Conservation (phyloP, 176 grass and related monocot genomes). For the Oryza punctata region DNA sequence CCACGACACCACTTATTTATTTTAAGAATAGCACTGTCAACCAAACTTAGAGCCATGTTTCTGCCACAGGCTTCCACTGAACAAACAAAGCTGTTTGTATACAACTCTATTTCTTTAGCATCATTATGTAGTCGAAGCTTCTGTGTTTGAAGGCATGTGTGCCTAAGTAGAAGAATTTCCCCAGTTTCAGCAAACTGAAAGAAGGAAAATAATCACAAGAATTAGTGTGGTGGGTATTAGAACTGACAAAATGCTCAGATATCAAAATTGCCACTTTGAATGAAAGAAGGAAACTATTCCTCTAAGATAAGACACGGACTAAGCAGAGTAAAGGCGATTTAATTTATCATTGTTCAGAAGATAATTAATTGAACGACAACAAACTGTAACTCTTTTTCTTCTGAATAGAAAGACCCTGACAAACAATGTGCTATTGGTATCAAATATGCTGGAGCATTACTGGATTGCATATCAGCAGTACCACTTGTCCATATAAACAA, state of each 20-base stretch:
- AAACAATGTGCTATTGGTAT: slow-evolving; percentile 1
- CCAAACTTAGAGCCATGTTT: slow-evolving; percentile 56
- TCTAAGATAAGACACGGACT: not conserved
- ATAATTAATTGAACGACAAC: not conserved
- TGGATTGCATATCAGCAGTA: not conserved
- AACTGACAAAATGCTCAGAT: slow-evolving; percentile 32
- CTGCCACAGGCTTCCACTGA: slow-evolving; percentile 46
- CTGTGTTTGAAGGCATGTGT: slow-evolving; percentile 56
- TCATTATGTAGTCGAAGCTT: slow-evolving; percentile 51
- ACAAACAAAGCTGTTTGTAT: slow-evolving; percentile 78
- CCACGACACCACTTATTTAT: slow-evolving; percentile 60
- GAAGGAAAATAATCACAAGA: slow-evolving; percentile 44
- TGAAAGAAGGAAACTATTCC: not conserved
- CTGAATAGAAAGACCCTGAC: not conserved
- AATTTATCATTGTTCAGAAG: slow-evolving; percentile 26
- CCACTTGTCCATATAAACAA: not conserved
- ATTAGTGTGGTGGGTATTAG: slow-evolving; percentile 12
- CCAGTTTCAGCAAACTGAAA: slow-evolving; percentile 76
- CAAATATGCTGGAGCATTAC: slow-evolving; percentile 7
- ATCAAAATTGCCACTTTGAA: not conserved
- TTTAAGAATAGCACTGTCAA: slow-evolving; percentile 63
- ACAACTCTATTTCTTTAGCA: slow-evolving; percentile 53
- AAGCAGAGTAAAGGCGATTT: slow-evolving; percentile 19
- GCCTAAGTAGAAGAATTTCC: slow-evolving; percentile 71
- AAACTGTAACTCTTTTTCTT: not conserved